Evolutionary conservation across 176 grass and related monocot genomes (phyloP).

Genomic region (Eragrostis curvula): DNA sequence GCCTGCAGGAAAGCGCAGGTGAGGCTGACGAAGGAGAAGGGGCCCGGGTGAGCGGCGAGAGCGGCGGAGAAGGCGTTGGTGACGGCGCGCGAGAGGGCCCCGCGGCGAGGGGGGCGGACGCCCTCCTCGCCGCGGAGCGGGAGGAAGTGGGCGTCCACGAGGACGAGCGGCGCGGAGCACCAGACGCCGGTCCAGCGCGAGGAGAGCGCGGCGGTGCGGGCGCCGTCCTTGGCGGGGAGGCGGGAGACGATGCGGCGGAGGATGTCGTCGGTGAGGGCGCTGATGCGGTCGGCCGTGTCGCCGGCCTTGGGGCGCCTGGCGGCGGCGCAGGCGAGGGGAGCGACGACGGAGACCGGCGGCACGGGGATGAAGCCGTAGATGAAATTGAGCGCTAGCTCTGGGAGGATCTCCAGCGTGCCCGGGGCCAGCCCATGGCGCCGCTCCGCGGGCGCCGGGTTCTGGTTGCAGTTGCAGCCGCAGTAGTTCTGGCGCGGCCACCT

Average conservation of each 20-base stretch:
- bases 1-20: neutral
- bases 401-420: neutral
- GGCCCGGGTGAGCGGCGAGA: constrained; percentile 29
- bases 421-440: constrained; percentile 30
- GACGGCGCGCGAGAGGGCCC: neutral
- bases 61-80: neutral
- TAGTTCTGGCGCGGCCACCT: neutral
- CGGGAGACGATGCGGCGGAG: constrained; percentile 9
- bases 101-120: neutral
- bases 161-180: constrained; percentile 31
- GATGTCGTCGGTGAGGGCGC: constrained; percentile 24
- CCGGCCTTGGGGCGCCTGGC: neutral
- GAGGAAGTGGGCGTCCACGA: constrained; percentile 35
- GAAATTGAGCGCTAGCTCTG: neutral
- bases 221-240: constrained; percentile 34
- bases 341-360: neutral
- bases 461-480: neutral
- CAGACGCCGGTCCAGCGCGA: constrained; percentile 32
- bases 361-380: neutral
- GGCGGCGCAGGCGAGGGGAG: neutral
- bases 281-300: constrained; percentile 18
- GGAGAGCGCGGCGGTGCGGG: constrained; percentile 39
- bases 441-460: neutral
- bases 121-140: too few relatives aligned
- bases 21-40: constrained; percentile 39